Evolutionary conservation across 108 stramenopile species (phyloP), one percentile per base, ranked within the genome.

Genomic region (Pseudonitzschia multistriata): DNA sequence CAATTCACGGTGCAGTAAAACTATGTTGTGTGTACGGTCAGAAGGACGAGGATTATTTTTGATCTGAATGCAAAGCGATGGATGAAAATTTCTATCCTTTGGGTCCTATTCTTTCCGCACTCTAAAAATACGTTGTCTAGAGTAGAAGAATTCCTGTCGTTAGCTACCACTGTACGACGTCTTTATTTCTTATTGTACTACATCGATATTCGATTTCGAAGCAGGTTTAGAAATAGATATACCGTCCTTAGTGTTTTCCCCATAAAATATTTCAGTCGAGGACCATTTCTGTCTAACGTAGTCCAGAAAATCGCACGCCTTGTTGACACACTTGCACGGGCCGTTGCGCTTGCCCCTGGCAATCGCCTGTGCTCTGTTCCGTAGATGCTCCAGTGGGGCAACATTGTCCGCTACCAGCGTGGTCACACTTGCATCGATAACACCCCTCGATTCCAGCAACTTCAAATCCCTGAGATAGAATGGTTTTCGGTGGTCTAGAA

Each of bases 401-500:
- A 59, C 34, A n/a, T 59, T 59, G 34, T 59, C 57, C n/a, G 57
- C 57, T 0, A 59, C 28, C 57, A 59, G 33, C 29, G 33, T 35
- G 0, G 57, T 59, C 29, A 35, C 19, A 2, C 8, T 14, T 15
- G 57, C 33, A 14, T 59, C 57, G 13, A 59, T 30, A 17, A 35
- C 31, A 19, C 57, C 57, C 19, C 27, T 30, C 0, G 57, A 34
- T 35, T 35, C 33, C 0, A 59, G 33, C 3, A 34, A 30, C 57
- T 59, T 59, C 33, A 59, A 30, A 35, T 59, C 33, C 3, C 57
- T 31, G 19, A 59, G 57, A 35, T 59, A 59, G 19, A 59, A 59
- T 8, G 57, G 57, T 33, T 59, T 59, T 27, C 57, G 57, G 29
- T 59, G 57, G 35, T 59, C 57, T 13, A 59, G n/a, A 35, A 59